These are phyloP conservation scores for Aspergillus pseudoglaucus DNA, from an alignment of 2,329 filamentous ascomycete species.

Conservation along the genomic window DNA sequence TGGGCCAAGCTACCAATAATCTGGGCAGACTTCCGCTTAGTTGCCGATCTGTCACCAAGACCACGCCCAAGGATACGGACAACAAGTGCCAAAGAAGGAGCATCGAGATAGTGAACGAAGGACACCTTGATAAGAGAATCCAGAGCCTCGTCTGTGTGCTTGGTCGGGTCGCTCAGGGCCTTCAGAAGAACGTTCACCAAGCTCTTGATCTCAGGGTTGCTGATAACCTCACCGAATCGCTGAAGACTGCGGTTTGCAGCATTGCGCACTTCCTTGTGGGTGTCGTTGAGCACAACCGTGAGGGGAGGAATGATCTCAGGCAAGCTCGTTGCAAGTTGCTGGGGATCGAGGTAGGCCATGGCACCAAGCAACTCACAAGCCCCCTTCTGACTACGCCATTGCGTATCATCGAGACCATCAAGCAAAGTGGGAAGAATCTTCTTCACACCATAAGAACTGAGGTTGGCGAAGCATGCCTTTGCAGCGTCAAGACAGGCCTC, in stretches of 20 bases:
- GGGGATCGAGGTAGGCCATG: constrained; percentile 96
- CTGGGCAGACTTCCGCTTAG: constrained; percentile 92
- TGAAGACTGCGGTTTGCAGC: constrained; percentile 95
- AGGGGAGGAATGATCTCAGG: constrained; percentile 96
- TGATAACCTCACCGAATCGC: constrained; percentile 97
- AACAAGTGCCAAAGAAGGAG: constrained; percentile 87
- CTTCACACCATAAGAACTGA: constrained; percentile 95
- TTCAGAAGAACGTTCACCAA: constrained; percentile 88
- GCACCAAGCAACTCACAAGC: constrained; percentile 93
- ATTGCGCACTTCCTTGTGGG: constrained; percentile 89
- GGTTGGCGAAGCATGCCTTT: constrained; percentile 85
- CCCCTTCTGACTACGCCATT: constrained; percentile 98
- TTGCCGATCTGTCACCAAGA: constrained; percentile 81
- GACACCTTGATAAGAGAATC: constrained; percentile 96
- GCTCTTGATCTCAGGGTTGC: constrained; percentile 91
- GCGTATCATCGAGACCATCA: constrained; percentile 84
- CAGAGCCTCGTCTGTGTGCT: constrained; percentile 89
- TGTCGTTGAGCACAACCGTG: constrained; percentile 90
- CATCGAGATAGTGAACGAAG: constrained; percentile 96
- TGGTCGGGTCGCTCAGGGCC: constrained; percentile 93
- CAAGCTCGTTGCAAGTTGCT: constrained; percentile 84
- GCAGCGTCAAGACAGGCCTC: constrained; percentile 88
- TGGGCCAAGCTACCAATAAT: constrained; percentile 97
- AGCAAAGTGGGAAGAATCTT: constrained; percentile 86
- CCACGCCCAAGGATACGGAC: constrained; percentile 94